Conservation (phyloP, 768 basidiomycete genomes). For the Calocera viscosa region DNA sequence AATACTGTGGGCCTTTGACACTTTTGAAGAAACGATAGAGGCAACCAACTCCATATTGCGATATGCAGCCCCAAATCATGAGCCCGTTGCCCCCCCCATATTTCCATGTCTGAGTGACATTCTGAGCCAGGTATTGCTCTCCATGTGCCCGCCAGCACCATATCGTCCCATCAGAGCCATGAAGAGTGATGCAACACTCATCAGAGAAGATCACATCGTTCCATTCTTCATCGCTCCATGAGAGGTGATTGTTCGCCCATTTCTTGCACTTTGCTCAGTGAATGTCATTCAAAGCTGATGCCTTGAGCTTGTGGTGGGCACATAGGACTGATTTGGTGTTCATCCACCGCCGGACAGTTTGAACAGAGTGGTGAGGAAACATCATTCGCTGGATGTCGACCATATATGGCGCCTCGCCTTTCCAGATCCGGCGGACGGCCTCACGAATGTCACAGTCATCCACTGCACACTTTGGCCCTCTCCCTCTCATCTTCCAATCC, state of each 20-base stretch:
- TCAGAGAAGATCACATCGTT: slow-evolving; percentile 10
- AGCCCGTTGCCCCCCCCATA: slow-evolving; percentile 6
- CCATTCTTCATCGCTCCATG: slow-evolving; percentile 11
- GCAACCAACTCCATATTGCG: background rate
- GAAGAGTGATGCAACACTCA: slow-evolving; percentile 10
- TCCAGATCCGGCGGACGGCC: too few species aligned
- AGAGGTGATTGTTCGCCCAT: slow-evolving; percentile 7
- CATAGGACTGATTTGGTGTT: background rate
- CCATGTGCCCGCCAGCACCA: background rate
- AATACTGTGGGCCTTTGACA: background rate
- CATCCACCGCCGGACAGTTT: too few species aligned
- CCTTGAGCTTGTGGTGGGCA: slow-evolving; percentile 7
- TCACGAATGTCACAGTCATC: too few species aligned
- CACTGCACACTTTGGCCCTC: too few species aligned
- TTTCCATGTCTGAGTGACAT: background rate
- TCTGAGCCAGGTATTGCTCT: background rate
- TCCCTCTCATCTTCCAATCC: too few species aligned
- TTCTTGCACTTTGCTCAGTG: background rate
- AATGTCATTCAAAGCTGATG: background rate
- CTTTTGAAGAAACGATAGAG: background rate
- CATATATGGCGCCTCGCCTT: too few species aligned
- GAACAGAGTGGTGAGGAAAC: too few species aligned
- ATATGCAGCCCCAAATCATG: slow-evolving; percentile 13
- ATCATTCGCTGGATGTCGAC: too few species aligned
- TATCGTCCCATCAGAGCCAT: slow-evolving; percentile 9